Conservation (phyloP, 208 protist species). For the Acanthamoeba sp. region DNA sequence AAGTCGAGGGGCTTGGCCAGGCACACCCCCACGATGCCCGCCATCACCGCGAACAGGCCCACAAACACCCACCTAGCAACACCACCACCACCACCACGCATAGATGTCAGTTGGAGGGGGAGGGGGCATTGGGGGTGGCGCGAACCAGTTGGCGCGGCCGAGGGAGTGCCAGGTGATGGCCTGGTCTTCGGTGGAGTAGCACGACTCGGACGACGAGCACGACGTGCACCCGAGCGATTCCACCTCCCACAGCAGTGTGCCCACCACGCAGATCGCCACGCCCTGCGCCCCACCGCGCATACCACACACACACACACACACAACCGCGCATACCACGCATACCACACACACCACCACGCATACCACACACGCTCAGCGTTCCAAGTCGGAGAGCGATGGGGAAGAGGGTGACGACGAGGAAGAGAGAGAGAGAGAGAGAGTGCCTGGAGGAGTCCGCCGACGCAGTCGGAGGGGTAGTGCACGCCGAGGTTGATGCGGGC, state of each 20-base stretch:
- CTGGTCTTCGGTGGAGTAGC: conserved; percentile 65
- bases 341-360: too few species aligned
- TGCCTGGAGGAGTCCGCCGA: conserved; percentile 78
- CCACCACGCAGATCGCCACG: conserved; percentile 71
- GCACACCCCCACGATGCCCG: conserved; percentile 68
- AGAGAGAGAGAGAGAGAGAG: not conserved
- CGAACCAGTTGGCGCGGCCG: conserved; percentile 14
- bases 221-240: conserved; percentile 74
- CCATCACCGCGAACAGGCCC: conserved; percentile 19
- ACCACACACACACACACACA: too few species aligned
- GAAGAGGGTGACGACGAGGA: not conserved
- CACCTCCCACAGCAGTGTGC: conserved; percentile 59
- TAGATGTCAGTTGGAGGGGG: not conserved
- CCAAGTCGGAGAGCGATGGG: not conserved
- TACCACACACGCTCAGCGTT: too few species aligned
- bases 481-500: conserved; percentile 79
- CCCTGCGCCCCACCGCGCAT: not conserved
- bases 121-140: not conserved
- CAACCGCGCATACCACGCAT: too few species aligned
- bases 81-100: not conserved
- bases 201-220: conserved; percentile 62
- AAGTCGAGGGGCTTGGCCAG: conserved; percentile 81
- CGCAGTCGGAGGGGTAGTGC: conserved; percentile 83
- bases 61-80: conserved; percentile 51
- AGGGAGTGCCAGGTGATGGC: conserved; percentile 4